Percentiles rank a stretch among this genome's conserved stretches.
Conservation (phyloP, 345 rosid species). For the Draba incana region DNA sequence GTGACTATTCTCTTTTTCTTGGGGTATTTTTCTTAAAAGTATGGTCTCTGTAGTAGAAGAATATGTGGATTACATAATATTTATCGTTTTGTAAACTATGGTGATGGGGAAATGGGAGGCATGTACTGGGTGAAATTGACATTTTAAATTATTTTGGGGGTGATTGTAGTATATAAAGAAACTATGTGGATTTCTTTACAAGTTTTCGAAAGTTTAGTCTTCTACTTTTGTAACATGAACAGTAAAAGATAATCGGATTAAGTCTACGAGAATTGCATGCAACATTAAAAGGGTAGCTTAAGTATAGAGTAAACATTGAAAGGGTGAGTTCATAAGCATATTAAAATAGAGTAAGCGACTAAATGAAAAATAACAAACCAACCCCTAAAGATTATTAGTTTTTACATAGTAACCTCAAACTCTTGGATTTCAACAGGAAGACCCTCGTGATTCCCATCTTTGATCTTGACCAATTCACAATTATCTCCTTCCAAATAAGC, state of each 20-base stretch:
- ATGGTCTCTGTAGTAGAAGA: not conserved
- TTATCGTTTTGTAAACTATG: constrained; percentile 18
- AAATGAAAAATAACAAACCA: not conserved
- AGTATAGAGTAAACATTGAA: not conserved
- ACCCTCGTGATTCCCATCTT: constrained; percentile 48
- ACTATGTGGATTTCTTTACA: not conserved
- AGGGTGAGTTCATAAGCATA: too few relatives aligned
- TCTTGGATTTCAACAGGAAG: constrained; percentile 61
- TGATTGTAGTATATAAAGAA: not conserved
- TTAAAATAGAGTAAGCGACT: too few relatives aligned
- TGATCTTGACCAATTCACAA: constrained; percentile 52
- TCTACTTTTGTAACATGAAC: too few relatives aligned
- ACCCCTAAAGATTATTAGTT: not conserved
- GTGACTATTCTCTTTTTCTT: not conserved
- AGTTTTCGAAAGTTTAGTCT: not conserved
- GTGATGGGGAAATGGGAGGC: not conserved
- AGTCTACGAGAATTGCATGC: too few relatives aligned
- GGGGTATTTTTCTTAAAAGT: not conserved
- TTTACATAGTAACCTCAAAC: constrained; percentile 45
- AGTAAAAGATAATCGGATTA: too few relatives aligned
- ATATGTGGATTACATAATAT: constrained; percentile 19
- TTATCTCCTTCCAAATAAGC: constrained; percentile 63
- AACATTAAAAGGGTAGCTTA: not conserved
- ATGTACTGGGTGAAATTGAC: not conserved
- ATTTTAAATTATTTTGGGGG: not conserved